phyloP scores from a whole-genome alignment of 2,329 filamentous ascomycete species.

The Cyphellophora attinorum region DNA sequence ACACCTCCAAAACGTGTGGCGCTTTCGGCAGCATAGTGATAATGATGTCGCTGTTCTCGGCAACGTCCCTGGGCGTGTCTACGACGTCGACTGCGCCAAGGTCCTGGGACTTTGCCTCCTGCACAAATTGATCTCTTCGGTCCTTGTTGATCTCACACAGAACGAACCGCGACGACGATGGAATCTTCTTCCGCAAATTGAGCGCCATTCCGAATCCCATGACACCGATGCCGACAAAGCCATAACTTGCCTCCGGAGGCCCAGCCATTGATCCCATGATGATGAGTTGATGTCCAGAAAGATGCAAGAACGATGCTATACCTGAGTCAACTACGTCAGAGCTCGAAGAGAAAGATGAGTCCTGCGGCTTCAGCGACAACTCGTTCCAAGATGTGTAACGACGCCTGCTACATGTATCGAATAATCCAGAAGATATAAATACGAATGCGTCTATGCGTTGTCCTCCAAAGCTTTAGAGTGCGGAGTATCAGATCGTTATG shows the following conservation, averaged over 20 bases:
- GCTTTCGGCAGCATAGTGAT: slow-evolving; percentile 47
- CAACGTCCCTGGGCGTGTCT: slow-evolving; percentile 27
- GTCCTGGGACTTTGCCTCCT: slow-evolving; percentile 23
- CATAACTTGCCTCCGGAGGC: slow-evolving; percentile 16
- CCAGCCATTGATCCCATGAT: not conserved
- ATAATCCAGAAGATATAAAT: too few relatives aligned
- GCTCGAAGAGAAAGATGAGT: too few relatives aligned
- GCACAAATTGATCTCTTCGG: slow-evolving; percentile 26
- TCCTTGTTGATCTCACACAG: slow-evolving; percentile 28
- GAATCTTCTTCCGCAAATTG: slow-evolving; percentile 28
- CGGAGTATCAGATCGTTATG: too few relatives aligned
- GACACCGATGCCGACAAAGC: slow-evolving; percentile 40
- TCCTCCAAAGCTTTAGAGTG: too few relatives aligned
- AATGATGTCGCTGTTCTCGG: slow-evolving; percentile 32
- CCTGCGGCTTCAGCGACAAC: too few relatives aligned
- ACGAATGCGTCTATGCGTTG: too few relatives aligned
- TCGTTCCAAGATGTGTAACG: too few relatives aligned
- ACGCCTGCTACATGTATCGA: too few relatives aligned
- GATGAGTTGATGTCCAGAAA: too few relatives aligned
- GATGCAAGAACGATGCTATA: too few relatives aligned
- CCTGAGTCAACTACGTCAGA: too few relatives aligned
- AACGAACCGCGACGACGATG: slow-evolving; percentile 21
- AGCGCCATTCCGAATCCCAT: slow-evolving; percentile 33
- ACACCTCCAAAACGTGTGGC: slow-evolving; percentile 40
- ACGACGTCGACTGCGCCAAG: slow-evolving; percentile 27